phyloP scores from a whole-genome alignment of 23 red algal genomes.

The Gracilaria caudata region DNA sequence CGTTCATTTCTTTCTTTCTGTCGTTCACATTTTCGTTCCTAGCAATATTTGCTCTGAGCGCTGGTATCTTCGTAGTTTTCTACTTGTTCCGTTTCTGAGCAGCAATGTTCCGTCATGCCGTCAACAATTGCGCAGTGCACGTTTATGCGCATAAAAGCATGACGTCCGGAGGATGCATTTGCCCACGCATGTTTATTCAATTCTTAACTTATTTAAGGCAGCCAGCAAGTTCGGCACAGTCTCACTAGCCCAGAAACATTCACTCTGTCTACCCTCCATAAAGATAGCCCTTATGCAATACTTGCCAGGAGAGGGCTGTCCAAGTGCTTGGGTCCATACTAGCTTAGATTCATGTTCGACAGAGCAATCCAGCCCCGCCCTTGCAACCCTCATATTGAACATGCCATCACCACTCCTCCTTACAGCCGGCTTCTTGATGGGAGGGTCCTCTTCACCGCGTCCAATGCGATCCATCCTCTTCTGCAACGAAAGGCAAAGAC shows the following conservation, averaged over 20 bases:
- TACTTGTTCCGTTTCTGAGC: constrained; percentile 57
- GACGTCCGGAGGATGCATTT: neutral
- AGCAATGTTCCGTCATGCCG: neutral
- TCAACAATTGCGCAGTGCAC: neutral
- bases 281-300: constrained; percentile 79
- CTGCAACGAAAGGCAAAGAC: constrained; percentile 65
- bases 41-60: constrained; percentile 61
- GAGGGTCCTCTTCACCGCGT: constrained; percentile 52
- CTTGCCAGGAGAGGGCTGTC: constrained; percentile 39
- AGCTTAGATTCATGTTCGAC: constrained; percentile 73
- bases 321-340: constrained; percentile 70
- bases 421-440: constrained; percentile 42
- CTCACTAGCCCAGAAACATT: constrained; percentile 59
- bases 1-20: constrained; percentile 56
- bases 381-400: constrained; percentile 64
- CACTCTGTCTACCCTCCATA: constrained; percentile 68
- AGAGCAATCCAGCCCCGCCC: constrained; percentile 49
- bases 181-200: constrained; percentile 12
- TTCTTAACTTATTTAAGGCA: constrained; percentile 62
- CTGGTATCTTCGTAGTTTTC: constrained; percentile 61
- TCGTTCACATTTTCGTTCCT: constrained; percentile 67
- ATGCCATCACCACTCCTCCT: constrained; percentile 70
- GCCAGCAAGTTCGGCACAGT: constrained; percentile 51
- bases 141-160: neutral
- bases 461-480: constrained; percentile 74